Evolutionary conservation across 257 asterid genomes (phyloP), one percentile per base, ranked within the genome.

Genomic region (Nyctanthes arbortristis): DNA sequence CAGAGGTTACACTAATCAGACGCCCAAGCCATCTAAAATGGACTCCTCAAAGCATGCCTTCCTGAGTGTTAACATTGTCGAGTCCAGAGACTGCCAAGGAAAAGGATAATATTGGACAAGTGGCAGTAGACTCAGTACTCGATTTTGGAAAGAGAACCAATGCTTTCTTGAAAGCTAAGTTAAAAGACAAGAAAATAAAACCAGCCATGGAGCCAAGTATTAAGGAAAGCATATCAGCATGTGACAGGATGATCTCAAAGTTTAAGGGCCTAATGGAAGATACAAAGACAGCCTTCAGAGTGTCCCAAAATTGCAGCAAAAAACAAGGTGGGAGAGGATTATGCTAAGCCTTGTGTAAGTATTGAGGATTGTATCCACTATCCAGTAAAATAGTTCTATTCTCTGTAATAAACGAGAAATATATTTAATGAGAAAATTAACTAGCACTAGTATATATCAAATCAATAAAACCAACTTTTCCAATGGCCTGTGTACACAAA

Each of bases 311-410:
- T 3, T 70, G 79, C 13, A 34, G 12, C 27, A 39, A 58, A 59
- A 66, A 78, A 78, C n/a, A 33, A 61, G 36, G 63, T 43, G 49
- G 79, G 76, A 30, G 62, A 35, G 56, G 28, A 66, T 72, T 56
- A 73, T 61, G 72, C 63, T 13, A 69, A 24, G 73, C 61, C 73
- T 40, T 25, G 65, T 63, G 29, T 47, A 8, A 70, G 39, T 52
- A 78, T 74, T 69, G 71, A 77, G 3, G 79, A 74, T 70, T 43
- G n/a, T n/a, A n/a, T n/a, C n/a, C n/a, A n/a, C n/a, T n/a, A n/a
- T n/a, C n/a, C n/a, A n/a, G n/a, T n/a, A n/a, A n/a, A n/a, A n/a
- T n/a, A n/a, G n/a, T n/a, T n/a, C n/a, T n/a, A n/a, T n/a, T n/a
- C n/a, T n/a, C n/a, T n/a, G n/a, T n/a, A n/a, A n/a, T n/a, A n/a